Evolutionary conservation across 179 eudicot genomes (phyloP), one percentile per base, ranked within the genome.

Genomic region (Drosera spatulata): DNA sequence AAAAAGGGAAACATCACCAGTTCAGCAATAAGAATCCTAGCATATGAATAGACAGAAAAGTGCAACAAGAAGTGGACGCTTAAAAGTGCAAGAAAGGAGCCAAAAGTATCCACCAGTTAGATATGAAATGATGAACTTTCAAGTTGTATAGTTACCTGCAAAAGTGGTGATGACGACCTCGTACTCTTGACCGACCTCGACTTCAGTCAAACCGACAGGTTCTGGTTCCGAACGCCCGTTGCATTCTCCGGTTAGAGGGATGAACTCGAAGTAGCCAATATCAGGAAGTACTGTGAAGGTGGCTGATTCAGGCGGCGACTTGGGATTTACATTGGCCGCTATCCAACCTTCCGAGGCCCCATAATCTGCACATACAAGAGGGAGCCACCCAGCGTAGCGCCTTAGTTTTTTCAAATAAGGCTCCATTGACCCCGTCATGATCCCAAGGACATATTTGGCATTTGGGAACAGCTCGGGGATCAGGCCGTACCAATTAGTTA

Each of bases 381-480:
- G 86, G 49, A 84, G 47, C 2, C 63, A 66, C 2, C 84, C 87
- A 2, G 91, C 84, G 73, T 77, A 84, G 50, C 73, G 79, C 73
- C 82, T 79, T 64, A 84, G 37, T 50, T 73, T 84, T 38, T 67
- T 75, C 73, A 77, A 58, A 66, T 84, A 84, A 38, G 77, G 91
- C 52, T 84, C 91, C 86, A 82, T 79, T 2, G 91, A 79, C n/a
- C 91, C 91, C 1, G 91, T 84, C 85, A 84, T 82, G 59, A 84
- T 77, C 63, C 82, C 91, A 49, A 78, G 79, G 5, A 84, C 61
- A 62, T 84, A 84, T 75, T 73, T 84, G 2, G 71, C 72, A 70
- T 82, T 79, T 3, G 91, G 91, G 59, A 79, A 84, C 5, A 84
- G 64, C 67, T 56, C 80, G 0, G 68, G 81, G 22, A 84, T 80